phyloP scores from a whole-genome alignment of 2,329 filamentous ascomycete genomes.

The Epichloe baconii region DNA sequence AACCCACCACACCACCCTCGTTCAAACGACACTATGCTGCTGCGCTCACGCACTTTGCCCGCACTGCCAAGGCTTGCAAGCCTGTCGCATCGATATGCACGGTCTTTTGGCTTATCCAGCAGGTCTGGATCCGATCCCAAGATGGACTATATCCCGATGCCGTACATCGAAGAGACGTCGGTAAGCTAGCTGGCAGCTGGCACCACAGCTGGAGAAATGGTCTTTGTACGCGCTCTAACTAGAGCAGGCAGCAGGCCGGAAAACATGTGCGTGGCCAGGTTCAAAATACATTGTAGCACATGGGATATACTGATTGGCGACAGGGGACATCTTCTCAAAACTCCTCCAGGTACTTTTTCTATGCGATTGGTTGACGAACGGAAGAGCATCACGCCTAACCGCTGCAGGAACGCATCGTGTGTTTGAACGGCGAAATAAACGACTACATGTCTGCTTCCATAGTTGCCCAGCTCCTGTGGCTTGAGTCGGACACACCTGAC shows the following conservation, averaged over 20 bases:
- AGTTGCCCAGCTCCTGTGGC: slow-evolving; percentile 90
- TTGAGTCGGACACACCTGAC: slow-evolving; percentile 90
- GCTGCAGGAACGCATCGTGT: slow-evolving; percentile 75
- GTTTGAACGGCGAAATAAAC: slow-evolving; percentile 83
- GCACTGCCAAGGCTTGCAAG: slow-evolving; percentile 17
- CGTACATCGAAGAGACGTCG: slow-evolving; percentile 39
- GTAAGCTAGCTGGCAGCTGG: slow-evolving; percentile 13
- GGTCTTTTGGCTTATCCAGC: slow-evolving; percentile 31
- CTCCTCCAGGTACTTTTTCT: slow-evolving; percentile 47
- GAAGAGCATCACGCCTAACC: slow-evolving; percentile 7
- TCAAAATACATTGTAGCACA: too few species aligned
- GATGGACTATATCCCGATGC: slow-evolving; percentile 37
- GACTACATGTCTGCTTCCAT: slow-evolving; percentile 85
- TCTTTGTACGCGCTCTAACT: slow-evolving; percentile 13
- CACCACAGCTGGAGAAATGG: background rate
- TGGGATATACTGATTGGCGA: slow-evolving; percentile 9
- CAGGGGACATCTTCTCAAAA: slow-evolving; percentile 74
- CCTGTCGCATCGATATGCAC: slow-evolving; percentile 21
- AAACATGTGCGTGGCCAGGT: slow-evolving; percentile 48
- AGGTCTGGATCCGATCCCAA: slow-evolving; percentile 16
- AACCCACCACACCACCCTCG: background rate
- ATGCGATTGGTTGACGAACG: background rate
- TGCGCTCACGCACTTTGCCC: slow-evolving; percentile 17
- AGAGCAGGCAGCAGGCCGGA: slow-evolving; percentile 59
- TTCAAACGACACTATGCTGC: slow-evolving; percentile 14